phyloP scores from a whole-genome alignment of 345 rosid species.

The Firmiana major region DNA sequence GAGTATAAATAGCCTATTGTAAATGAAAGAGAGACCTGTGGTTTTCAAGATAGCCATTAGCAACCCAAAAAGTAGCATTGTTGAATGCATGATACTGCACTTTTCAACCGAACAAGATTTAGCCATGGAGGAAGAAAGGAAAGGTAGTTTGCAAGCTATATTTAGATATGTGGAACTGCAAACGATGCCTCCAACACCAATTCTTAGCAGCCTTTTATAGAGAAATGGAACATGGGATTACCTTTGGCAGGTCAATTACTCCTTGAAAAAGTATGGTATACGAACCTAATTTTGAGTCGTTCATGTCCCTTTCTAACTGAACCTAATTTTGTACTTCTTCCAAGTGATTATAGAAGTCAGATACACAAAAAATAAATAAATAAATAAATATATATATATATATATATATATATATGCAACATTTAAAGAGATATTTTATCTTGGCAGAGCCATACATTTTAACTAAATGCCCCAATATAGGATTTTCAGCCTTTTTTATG shows the following conservation, averaged over 20 bases:
- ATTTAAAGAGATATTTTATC: no score
- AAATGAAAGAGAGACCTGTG: neutral
- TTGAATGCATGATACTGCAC: slow-evolving; percentile 1
- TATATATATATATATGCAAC: no score
- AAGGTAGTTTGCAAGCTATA: neutral
- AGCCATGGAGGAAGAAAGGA: neutral
- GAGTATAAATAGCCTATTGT: neutral
- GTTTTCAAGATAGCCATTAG: neutral
- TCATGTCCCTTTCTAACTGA: no score
- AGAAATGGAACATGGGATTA: neutral
- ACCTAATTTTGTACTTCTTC: no score
- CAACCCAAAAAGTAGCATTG: neutral
- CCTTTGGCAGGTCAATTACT: neutral
- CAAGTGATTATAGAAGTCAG: no score
- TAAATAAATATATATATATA: no score
- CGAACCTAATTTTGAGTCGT: no score
- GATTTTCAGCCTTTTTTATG: no score
- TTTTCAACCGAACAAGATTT: neutral
- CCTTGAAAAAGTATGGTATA: no score
- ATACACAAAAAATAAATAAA: no score
- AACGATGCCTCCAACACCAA: neutral
- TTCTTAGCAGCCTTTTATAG: neutral
- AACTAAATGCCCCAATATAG: no score
- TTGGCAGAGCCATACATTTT: no score
- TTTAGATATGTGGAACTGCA: neutral